Evolutionary conservation across 495 filamentous ascomycete species (phyloP), one percentile per base, ranked within the genome.

Genomic region (Ramalina intermedia): DNA sequence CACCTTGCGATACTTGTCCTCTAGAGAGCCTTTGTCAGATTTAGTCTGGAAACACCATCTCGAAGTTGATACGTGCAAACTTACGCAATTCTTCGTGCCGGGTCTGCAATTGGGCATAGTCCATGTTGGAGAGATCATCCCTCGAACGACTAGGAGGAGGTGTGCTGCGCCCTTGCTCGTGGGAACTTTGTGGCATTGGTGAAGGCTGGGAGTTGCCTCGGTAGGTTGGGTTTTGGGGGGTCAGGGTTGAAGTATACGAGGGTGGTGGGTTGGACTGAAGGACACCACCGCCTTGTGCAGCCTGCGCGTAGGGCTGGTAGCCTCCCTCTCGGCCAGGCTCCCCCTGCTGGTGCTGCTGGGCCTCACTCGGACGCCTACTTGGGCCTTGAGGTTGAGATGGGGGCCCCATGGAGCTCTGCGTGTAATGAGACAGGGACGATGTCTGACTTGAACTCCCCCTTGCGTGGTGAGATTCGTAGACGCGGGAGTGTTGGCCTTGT

Each of bases 1-100:
- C 44, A 98, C 91, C 62, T 96, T 96, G 66, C 87, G 87, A 61
- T 98, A 98, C 69, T 98, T 98, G 54, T 76, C 78, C 61, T 86
- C 89, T 96, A 58, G 27, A 33, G 20, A 17, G 13, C 20, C 27
- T 37, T 38, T 35, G 43, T 21, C 13, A 16, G n/a, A 27, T 21
- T 52, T 49, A 38, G 38, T 47, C 41, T 37, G 6, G 29, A 58
- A 43, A 47, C 53, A 60, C 43, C 43, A 20, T 20, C 18, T 20
- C 18, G 55, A 47, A 13, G 13, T 6, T 7, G 5, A 33, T 51
- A 33, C 43, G 12, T 42, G 54, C 3, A 27, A 27, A 63, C 81
- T 46, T 75, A 87, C 82, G 70, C 36, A 86, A 62, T 57, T 87
- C 80, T 52, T 85, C 63, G 71, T 76, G 68, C 49, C 69, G 67